A percentile compares a stretch with the other conserved stretches of the same genome.
Conservation (phyloP, 2,329 filamentous ascomycete genomes). For the Pezicula rhizophila region DNA sequence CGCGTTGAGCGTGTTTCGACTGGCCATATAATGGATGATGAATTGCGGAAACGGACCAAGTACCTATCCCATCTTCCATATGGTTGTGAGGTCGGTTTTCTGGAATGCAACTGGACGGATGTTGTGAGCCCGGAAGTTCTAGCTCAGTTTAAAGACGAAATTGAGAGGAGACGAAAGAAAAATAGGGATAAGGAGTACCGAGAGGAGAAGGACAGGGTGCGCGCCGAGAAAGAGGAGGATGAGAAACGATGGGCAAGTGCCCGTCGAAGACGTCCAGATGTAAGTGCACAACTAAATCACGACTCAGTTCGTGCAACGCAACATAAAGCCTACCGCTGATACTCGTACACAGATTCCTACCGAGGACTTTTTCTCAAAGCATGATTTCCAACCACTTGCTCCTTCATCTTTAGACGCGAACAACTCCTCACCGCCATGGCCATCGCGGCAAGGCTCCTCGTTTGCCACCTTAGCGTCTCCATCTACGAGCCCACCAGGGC, state of each 20-base stretch:
- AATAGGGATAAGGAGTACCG: constrained; percentile 62
- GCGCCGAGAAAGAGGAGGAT: constrained; percentile 63
- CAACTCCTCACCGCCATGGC: constrained; percentile 42
- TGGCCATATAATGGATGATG: constrained; percentile 66
- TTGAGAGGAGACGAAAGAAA: constrained; percentile 55
- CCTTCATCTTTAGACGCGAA: constrained; percentile 40
- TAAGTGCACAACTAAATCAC: constrained; percentile 24
- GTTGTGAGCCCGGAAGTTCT: constrained; percentile 57
- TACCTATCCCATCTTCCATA: constrained; percentile 66
- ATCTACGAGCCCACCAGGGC: constrained; percentile 71
- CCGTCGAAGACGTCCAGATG: constrained; percentile 48
- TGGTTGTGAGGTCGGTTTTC: constrained; percentile 65
- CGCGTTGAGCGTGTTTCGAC: constrained; percentile 67
- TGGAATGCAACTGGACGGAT: constrained; percentile 73
- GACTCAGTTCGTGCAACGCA: no score
- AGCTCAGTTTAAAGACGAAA: constrained; percentile 55
- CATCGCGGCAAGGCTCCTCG: constrained; percentile 51
- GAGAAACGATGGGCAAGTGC: constrained; percentile 57
- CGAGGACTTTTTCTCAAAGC: constrained; percentile 39
- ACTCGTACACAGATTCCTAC: no score
- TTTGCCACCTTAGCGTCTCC: constrained; percentile 69
- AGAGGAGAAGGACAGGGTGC: constrained; percentile 63
- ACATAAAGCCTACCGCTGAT: no score
- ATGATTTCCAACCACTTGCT: constrained; percentile 61
- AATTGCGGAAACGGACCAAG: constrained; percentile 62